These are phyloP conservation scores for Wilhelminamyces savonicus DNA, from an alignment of 805 yeast species.

Conservation along the genomic window DNA sequence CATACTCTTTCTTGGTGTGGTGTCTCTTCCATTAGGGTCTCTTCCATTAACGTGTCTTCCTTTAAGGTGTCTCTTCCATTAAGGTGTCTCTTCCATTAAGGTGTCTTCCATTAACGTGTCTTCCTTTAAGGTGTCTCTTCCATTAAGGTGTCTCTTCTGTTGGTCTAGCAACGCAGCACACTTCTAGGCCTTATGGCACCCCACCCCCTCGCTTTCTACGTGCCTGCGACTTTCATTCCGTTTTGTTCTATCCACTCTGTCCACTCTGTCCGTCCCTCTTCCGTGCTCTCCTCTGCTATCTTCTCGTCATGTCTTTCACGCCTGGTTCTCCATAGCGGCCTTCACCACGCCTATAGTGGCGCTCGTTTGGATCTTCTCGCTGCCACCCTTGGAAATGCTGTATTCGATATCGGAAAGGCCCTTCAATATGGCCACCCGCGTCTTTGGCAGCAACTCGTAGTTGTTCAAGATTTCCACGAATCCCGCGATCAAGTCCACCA, in stretches of 20 bases:
- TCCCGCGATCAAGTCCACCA: constrained; percentile 77
- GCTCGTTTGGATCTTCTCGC: constrained; percentile 81
- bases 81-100: no score
- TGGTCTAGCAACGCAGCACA: no score
- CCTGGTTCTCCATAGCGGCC: constrained; percentile 44
- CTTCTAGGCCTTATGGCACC: neutral
- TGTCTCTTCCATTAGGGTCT: no score
- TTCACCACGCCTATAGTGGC: constrained; percentile 88
- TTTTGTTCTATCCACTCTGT: neutral
- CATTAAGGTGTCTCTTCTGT: no score
- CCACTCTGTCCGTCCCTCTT: neutral
- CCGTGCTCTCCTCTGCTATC: neutral
- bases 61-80: no score
- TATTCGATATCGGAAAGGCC: constrained; percentile 87
- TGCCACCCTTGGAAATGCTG: constrained; percentile 87
- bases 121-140: no score
- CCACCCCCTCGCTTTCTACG: neutral
- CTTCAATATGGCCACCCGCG: constrained; percentile 58
- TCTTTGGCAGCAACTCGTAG: constrained; percentile 57
- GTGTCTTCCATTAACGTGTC: no score
- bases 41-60: no score
- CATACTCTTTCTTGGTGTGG: no score
- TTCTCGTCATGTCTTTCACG: neutral
- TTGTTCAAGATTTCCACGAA: constrained; percentile 63
- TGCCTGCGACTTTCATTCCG: neutral